Base-by-base conservation (phyloP, 805 yeast species). In the Candida ortonii region DNA sequence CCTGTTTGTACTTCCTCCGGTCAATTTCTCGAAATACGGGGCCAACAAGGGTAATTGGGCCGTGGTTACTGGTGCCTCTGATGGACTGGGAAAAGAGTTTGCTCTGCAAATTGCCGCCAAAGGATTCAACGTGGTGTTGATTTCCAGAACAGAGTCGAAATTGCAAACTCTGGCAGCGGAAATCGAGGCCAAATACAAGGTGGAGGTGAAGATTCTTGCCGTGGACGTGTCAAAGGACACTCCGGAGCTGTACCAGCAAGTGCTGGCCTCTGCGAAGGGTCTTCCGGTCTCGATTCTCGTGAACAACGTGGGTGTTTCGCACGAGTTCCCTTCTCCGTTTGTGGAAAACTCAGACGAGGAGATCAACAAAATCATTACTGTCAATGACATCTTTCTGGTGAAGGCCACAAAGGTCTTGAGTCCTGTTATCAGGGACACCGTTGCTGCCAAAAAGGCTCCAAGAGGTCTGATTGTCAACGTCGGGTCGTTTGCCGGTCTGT, bases 401-500 rank as follows among this genome's bases (percentile, higher is more conserved):
- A 76, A 78, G 46, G 76, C 89, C 46, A 89, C 98, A 12, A 84
- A 84, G 57, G 61, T 76, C n/a, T 74, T 88, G 18, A 69, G 80
- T 4, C 96, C 96, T 28, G 54, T 65, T n/a, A 79, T 93, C 50
- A 59, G 70, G 22, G 63, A 68, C 11, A 73, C 84, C 25, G 70
- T 76, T 16, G 62, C 65, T 25, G 52, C 65, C 23, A 48, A 54
- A 16, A 65, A 68, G 38, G 57, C 61, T 17, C 46, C 61, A n/a
- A 73, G 76, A 43, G 96, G 95, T 24, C 72, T 93, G 52, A 76
- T 93, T 40, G 68, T 93, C 49, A 88, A 93, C 19, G 86, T 93
- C 96, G 97, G 97, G 28, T 90, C 97, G 4, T 90, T 93, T 56
- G 95, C 96, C 34, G 98, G 97, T 3, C 71, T 89, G 48, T 69